These are phyloP conservation scores for Vitis labrusca DNA, from an alignment of 164 flowering plant species.

Conservation along the genomic window DNA sequence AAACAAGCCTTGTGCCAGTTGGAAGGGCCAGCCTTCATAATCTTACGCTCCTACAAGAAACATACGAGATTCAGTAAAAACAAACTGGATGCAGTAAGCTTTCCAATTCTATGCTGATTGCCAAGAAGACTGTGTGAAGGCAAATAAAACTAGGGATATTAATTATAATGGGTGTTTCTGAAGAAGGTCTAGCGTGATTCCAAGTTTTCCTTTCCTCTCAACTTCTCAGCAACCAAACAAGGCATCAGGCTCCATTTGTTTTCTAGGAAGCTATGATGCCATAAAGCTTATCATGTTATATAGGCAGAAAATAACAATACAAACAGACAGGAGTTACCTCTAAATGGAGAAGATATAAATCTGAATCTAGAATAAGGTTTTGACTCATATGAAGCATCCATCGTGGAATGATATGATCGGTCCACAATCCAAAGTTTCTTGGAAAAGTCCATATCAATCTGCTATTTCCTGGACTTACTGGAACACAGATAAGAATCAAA, in stretches of 20 bases:
- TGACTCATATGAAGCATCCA: slow-evolving; percentile 88
- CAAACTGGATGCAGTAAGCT: too few relatives aligned
- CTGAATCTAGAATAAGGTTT: slow-evolving; percentile 85
- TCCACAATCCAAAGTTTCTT: slow-evolving; percentile 74
- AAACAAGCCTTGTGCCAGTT: slow-evolving; percentile 90
- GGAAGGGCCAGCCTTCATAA: slow-evolving; percentile 50
- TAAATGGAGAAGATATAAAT: slow-evolving; percentile 80
- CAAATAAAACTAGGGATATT: not conserved
- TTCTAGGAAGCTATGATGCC: not conserved
- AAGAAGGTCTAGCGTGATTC: too few relatives aligned
- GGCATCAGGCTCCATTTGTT: not conserved
- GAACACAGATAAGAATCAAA: slow-evolving; percentile 70
- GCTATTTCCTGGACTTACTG: slow-evolving; percentile 88
- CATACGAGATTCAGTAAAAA: too few relatives aligned
- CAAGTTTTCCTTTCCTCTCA: too few relatives aligned
- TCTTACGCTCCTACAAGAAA: slow-evolving; percentile 59
- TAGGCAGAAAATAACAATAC: not conserved
- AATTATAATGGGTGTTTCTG: too few relatives aligned
- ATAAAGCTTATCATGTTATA: not conserved
- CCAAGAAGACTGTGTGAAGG: not conserved
- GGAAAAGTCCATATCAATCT: slow-evolving; percentile 83
- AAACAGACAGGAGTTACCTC: slow-evolving; percentile 46
- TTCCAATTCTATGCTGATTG: too few relatives aligned
- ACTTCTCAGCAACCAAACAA: too few relatives aligned
- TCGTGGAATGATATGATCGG: slow-evolving; percentile 64